Percentiles rank a stretch among this genome's conserved stretches.
Conservation (phyloP, 148 eudicot species). For the Diospyros kaki region DNA sequence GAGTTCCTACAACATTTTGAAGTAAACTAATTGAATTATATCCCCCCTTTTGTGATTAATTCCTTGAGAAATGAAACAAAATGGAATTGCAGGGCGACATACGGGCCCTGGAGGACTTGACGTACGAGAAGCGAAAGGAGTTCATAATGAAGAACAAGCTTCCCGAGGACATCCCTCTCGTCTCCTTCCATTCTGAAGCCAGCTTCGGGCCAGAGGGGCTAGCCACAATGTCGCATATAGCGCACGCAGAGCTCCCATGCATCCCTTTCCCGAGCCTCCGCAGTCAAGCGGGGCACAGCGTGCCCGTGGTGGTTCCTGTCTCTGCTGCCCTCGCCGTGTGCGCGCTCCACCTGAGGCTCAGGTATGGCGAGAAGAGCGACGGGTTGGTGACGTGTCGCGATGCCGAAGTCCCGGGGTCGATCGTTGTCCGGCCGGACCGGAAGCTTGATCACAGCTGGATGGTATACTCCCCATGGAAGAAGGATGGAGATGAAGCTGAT, state of each 20-base stretch:
- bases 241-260: slow-evolving; percentile 88
- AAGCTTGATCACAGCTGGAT: slow-evolving; percentile 93
- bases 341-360: slow-evolving; percentile 69
- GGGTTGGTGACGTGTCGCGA: slow-evolving; percentile 88
- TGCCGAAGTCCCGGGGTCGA: slow-evolving; percentile 95
- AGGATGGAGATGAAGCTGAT: slow-evolving; percentile 51
- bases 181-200: slow-evolving; percentile 92
- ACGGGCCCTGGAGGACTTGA: slow-evolving; percentile 75
- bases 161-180: slow-evolving; percentile 64
- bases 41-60: too few relatives aligned
- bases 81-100: slow-evolving; percentile 66
- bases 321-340: slow-evolving; percentile 77
- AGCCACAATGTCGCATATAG: slow-evolving; percentile 71
- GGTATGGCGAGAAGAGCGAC: slow-evolving; percentile 91
- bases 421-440: slow-evolving; percentile 64
- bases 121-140: slow-evolving; percentile 77
- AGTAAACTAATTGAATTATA: too few relatives aligned
- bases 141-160: slow-evolving; percentile 70
- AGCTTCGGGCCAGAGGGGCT: slow-evolving; percentile 59
- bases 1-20: too few relatives aligned
- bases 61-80: not conserved
- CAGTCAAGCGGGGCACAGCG: slow-evolving; percentile 26
- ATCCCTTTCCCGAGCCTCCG: slow-evolving; percentile 40
- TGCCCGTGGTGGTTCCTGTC: slow-evolving; percentile 76
- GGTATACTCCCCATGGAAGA: slow-evolving; percentile 84